Evolutionary conservation across 2,329 filamentous ascomycete species (phyloP).

Genomic region (Waltergamsia citrina): DNA sequence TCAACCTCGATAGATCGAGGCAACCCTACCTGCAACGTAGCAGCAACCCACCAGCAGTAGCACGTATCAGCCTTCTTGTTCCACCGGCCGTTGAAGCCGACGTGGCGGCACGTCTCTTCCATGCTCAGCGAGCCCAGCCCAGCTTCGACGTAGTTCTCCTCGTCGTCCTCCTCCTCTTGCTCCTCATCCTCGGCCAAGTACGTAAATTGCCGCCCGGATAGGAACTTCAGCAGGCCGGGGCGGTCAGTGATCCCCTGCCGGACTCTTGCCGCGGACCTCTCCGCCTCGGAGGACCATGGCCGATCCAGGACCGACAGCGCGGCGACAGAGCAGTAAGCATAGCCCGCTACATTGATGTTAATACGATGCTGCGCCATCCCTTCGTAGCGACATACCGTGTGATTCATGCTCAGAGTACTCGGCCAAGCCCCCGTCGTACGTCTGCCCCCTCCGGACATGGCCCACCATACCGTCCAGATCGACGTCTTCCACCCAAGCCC

Average conservation of each 20-base stretch:
- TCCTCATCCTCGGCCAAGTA: constrained; percentile 41
- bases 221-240: constrained; percentile 36
- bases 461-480: constrained; percentile 58
- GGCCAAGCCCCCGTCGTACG: constrained; percentile 77
- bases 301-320: constrained; percentile 68
- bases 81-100: constrained; percentile 81
- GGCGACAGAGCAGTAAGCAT: constrained; percentile 80
- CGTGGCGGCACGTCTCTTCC: constrained; percentile 28
- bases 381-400: constrained; percentile 56
- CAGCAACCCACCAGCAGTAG: constrained; percentile 87
- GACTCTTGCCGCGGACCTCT: constrained; percentile 17
- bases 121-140: constrained; percentile 23
- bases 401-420: constrained; percentile 74
- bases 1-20: too few relatives aligned
- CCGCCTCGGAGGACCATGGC: constrained; percentile 26
- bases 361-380: too few relatives aligned
- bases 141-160: constrained; percentile 25
- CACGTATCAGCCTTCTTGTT: constrained; percentile 94
- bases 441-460: constrained; percentile 65
- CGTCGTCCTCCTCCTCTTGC: constrained; percentile 32
- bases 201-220: constrained; percentile 54
- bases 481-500: constrained; percentile 58
- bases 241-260: constrained; percentile 23
- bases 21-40: constrained; percentile 38
- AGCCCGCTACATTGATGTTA: constrained; percentile 68